phyloP scores from a whole-genome alignment of 192 early-diverging fungal species.

The Chytriomyces hyalinus region DNA sequence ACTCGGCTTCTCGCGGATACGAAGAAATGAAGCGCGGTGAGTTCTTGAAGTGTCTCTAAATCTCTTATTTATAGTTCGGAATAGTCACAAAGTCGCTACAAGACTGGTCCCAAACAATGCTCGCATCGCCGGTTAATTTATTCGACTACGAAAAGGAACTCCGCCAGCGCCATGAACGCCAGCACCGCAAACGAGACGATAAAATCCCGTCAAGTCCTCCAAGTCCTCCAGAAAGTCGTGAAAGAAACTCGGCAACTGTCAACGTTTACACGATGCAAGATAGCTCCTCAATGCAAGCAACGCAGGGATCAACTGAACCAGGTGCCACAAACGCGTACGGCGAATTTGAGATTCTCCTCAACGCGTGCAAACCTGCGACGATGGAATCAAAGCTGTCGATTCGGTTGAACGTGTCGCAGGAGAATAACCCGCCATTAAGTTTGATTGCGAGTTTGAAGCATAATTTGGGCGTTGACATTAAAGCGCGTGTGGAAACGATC shows the following conservation, averaged over 20 bases:
- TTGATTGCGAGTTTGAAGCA: slow-evolving; percentile 27
- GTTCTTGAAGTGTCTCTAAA: background rate
- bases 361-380: slow-evolving; percentile 54
- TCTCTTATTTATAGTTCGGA: background rate
- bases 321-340: background rate
- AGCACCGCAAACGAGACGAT: background rate
- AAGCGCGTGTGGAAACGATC: slow-evolving; percentile 4
- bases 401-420: slow-evolving; percentile 48
- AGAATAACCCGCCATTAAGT: slow-evolving; percentile 43
- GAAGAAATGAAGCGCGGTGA: slow-evolving; percentile 38
- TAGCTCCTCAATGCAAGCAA: background rate
- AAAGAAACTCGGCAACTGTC: background rate
- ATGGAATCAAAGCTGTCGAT: slow-evolving; percentile 46
- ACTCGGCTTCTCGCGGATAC: slow-evolving; percentile 2
- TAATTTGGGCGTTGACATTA: slow-evolving; percentile 36
- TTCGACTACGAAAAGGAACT: slow-evolving; percentile 8
- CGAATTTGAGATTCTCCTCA: slow-evolving; percentile 52
- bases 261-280: background rate
- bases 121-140: slow-evolving; percentile 16
- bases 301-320: background rate
- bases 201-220: background rate
- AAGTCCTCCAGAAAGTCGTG: background rate
- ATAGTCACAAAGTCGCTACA: slow-evolving; percentile 31
- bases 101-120: slow-evolving; percentile 32
- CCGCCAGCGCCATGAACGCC: background rate